Evolutionary conservation across 768 basidiomycete genomes (phyloP), one percentile per base, ranked within the genome.

Genomic region (Lactarius indigo): DNA sequence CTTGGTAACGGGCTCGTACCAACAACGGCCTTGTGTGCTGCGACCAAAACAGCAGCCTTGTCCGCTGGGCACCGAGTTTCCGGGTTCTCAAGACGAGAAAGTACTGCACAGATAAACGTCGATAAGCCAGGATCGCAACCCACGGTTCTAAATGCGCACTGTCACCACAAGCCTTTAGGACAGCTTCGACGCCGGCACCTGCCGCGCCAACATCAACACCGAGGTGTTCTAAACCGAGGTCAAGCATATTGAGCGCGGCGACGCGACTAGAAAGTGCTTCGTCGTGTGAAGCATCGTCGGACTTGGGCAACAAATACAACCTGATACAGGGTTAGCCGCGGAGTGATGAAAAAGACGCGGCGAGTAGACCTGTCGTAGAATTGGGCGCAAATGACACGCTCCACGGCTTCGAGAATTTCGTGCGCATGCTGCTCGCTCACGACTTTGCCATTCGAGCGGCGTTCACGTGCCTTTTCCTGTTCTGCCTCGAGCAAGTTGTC

Each of bases 241-340:
- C 96, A 1, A 98, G 81, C 82, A 95, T 85, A 70, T 96, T 95
- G 55, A 99, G 80, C 1, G 95, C 96, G 17, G 94, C 93, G 18
- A 98, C 88, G 6, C 96, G 87, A 73, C 87, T 91, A 0, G 95
- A 87, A 4, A 99, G 80, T 0, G 93, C 90, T 72, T 93, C 92
- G 74, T 99, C 95, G 74, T 97, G 96, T 1, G 88, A 88, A 0
- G 84, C 80, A 72, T 99, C 96, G 60, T 87, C 85, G n/a, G 84
- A 81, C 23, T 85, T 84, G 2, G 87, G 78, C 20, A 90, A 92
- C 61, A 87, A 83, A 77, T 94, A 97, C 4, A 97, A 72, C 64
- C 94, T 96, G 58, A 23, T 18, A 18, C 20, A n/a, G 37, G 54
- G 61, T 68, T 54, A 68, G 60, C 60, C 59, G 52, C 58, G 54